Evolutionary conservation across 1,284 basidiomycete genomes (phyloP).

Genomic region (Malassezia furfur): DNA sequence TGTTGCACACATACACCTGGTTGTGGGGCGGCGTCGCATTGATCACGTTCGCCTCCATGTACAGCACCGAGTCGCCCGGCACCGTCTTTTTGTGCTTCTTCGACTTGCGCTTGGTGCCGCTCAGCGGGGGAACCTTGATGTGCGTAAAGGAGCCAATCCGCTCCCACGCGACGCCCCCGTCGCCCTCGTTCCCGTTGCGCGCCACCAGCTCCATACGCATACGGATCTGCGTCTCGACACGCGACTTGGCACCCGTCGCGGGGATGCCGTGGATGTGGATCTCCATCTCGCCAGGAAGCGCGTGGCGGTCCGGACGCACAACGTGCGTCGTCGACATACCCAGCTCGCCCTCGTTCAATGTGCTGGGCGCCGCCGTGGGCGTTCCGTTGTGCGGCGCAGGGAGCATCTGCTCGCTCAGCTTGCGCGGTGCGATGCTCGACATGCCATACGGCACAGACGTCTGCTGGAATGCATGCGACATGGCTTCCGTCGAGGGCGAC

Average conservation of each 20-base stretch:
- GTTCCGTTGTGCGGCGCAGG: not conserved
- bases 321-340: slow-evolving; percentile 30
- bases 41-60: slow-evolving; percentile 42
- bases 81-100: slow-evolving; percentile 58
- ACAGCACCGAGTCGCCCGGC: slow-evolving; percentile 42
- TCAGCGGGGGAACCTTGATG: slow-evolving; percentile 46
- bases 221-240: slow-evolving; percentile 68
- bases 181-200: slow-evolving; percentile 48
- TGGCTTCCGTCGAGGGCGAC: not conserved
- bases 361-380: not conserved
- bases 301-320: slow-evolving; percentile 27
- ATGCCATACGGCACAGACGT: not conserved
- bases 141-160: slow-evolving; percentile 44
- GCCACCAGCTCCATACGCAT: slow-evolving; percentile 44
- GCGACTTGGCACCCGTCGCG: slow-evolving; percentile 73
- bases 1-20: slow-evolving; percentile 60
- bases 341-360: slow-evolving; percentile 24
- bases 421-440: not conserved
- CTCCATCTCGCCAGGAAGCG: slow-evolving; percentile 32
- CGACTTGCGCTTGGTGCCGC: slow-evolving; percentile 53
- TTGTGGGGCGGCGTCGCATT: slow-evolving; percentile 64
- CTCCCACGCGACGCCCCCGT: slow-evolving; percentile 29
- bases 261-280: slow-evolving; percentile 70
- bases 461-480: not conserved
- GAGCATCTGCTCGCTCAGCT: not conserved